These are phyloP conservation scores for Cystofilobasidium ferigula DNA, from an alignment of 768 basidiomycete species.

Conservation along the genomic window DNA sequence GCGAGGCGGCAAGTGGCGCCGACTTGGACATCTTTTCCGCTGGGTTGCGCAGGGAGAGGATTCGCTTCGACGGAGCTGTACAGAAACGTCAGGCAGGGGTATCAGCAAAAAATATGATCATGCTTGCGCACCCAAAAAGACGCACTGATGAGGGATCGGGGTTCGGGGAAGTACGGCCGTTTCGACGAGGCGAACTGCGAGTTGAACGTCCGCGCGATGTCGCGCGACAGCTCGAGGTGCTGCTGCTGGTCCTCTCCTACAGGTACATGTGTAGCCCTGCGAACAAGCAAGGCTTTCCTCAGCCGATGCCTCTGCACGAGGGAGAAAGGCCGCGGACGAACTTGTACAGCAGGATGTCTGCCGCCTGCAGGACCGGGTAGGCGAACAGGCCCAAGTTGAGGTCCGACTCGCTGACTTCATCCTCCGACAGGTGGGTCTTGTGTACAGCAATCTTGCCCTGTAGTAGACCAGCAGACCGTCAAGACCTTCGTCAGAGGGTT, in stretches of 20 bases:
- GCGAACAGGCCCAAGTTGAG: slow-evolving; percentile 79
- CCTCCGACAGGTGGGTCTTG: slow-evolving; percentile 61
- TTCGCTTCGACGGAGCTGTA: slow-evolving; percentile 64
- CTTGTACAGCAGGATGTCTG: slow-evolving; percentile 81
- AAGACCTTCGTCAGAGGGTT: no score
- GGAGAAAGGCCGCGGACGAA: slow-evolving; percentile 31
- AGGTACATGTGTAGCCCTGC: slow-evolving; percentile 79
- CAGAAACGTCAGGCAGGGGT: background rate
- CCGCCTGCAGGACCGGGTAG: slow-evolving; percentile 86
- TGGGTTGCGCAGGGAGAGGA: slow-evolving; percentile 78
- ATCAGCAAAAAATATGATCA: background rate
- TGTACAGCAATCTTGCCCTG: slow-evolving; percentile 66
- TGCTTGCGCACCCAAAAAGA: slow-evolving; percentile 19
- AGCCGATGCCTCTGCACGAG: background rate
- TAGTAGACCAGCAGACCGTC: background rate
- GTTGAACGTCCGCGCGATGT: slow-evolving; percentile 75
- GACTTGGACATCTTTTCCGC: slow-evolving; percentile 93
- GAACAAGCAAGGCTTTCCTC: no score
- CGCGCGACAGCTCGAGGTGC: slow-evolving; percentile 78
- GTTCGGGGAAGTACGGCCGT: slow-evolving; percentile 55
- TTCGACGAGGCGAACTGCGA: slow-evolving; percentile 46
- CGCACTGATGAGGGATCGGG: slow-evolving; percentile 63
- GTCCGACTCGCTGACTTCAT: slow-evolving; percentile 67
- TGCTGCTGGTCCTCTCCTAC: slow-evolving; percentile 95
- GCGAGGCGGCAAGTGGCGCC: slow-evolving; percentile 60